A percentile compares a stretch with the other conserved stretches of the same genome.
phyloP scores from a whole-genome alignment of 2,329 filamentous ascomycete species.

The Fusarium coffeatum region DNA sequence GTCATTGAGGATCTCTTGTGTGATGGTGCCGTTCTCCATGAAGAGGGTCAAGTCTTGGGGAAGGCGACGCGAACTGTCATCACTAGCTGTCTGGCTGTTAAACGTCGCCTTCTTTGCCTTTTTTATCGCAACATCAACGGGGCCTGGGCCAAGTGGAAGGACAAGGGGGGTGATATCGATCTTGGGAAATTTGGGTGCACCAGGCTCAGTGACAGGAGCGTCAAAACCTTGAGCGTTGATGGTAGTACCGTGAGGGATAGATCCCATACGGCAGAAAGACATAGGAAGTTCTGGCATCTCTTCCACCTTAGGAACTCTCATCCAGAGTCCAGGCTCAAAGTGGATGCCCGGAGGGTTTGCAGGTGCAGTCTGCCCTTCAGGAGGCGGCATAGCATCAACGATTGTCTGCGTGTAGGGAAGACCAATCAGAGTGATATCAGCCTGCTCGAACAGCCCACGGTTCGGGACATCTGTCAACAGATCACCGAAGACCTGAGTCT shows the following conservation, averaged over 20 bases:
- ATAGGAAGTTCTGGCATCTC: background rate
- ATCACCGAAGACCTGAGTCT: background rate
- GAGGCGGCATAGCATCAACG: background rate
- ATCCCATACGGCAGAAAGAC: slow-evolving; percentile 3
- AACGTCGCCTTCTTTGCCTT: background rate
- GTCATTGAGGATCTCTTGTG: background rate
- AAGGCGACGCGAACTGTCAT: background rate
- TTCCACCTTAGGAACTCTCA: background rate
- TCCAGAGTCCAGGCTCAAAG: background rate
- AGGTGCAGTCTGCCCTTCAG: background rate
- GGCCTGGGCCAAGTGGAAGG: background rate
- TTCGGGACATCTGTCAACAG: background rate
- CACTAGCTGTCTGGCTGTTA: background rate
- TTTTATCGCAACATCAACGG: background rate
- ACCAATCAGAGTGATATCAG: background rate
- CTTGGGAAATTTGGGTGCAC: background rate
- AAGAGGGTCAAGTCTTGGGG: background rate
- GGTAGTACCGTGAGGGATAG: background rate
- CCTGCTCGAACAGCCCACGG: background rate
- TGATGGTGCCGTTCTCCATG: background rate
- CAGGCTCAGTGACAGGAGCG: background rate
- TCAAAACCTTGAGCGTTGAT: background rate
- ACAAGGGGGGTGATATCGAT: background rate
- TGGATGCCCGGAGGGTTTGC: background rate
- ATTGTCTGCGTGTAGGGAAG: background rate